Percentiles rank a stretch among this genome's conserved stretches.
phyloP scores from a whole-genome alignment of 2,329 filamentous ascomycete genomes.

The Aspergillus intermedius region DNA sequence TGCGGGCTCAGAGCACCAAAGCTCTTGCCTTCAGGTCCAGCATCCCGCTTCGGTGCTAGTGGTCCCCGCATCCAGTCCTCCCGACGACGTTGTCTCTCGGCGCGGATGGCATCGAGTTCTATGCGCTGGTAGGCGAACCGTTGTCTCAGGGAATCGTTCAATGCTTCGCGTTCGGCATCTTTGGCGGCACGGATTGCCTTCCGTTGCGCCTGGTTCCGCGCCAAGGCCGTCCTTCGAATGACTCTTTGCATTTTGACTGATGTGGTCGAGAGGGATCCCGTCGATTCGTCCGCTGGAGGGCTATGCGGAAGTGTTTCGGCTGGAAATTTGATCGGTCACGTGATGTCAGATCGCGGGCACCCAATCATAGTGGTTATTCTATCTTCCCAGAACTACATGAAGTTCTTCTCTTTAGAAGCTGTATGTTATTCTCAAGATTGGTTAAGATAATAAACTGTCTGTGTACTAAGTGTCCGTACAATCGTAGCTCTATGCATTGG shows the following conservation, averaged over 20 bases:
- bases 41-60: conserved; percentile 68
- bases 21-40: conserved; percentile 51
- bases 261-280: conserved; percentile 1
- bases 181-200: conserved; percentile 40
- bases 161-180: conserved; percentile 34
- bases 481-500: too few relatives aligned
- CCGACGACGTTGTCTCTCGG: conserved; percentile 52
- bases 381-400: too few relatives aligned
- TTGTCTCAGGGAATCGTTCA: conserved; percentile 23
- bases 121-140: conserved; percentile 26
- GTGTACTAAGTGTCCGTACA: too few relatives aligned
- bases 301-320: conserved; percentile 1
- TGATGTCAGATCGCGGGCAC: conserved; percentile 1
- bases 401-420: too few relatives aligned
- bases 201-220: conserved; percentile 55
- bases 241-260: conserved; percentile 61
- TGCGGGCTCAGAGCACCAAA: conserved; percentile 52
- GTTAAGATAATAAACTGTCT: too few relatives aligned
- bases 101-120: conserved; percentile 34
- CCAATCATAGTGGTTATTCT: neutral
- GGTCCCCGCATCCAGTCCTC: conserved; percentile 76
- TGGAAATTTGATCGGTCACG: conserved; percentile 19
- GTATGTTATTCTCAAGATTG: too few relatives aligned
- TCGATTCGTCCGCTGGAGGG: neutral
- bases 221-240: conserved; percentile 58